A percentile compares a stretch with the other conserved stretches of the same genome.
phyloP scores from a whole-genome alignment of 192 early-diverging fungal species.

The Allomyces javanicus region DNA sequence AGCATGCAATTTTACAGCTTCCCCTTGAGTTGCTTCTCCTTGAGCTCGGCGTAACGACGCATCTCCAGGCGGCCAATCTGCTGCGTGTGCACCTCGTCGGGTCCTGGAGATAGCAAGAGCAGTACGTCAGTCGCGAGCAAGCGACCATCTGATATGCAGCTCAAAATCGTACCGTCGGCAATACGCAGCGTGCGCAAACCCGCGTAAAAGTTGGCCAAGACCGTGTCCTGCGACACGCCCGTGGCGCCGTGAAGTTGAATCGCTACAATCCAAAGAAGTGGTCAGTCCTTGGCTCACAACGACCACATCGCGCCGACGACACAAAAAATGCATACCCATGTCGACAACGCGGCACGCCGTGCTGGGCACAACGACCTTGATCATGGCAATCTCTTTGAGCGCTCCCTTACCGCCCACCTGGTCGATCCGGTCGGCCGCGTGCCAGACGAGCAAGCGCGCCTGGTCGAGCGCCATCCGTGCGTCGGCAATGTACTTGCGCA shows the following conservation, averaged over 20 bases:
- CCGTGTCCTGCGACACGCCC: conserved; percentile 73
- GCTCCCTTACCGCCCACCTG: conserved; percentile 66
- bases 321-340: conserved; percentile 10
- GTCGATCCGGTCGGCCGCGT: conserved; percentile 84
- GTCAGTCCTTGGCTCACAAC: background rate
- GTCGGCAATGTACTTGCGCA: conserved; percentile 57
- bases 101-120: conserved; percentile 16
- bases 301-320: background rate
- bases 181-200: conserved; percentile 61
- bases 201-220: conserved; percentile 66
- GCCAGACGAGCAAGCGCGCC: conserved; percentile 76
- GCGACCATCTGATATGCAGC: background rate
- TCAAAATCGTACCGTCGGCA: conserved; percentile 50
- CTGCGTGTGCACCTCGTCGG: conserved; percentile 74
- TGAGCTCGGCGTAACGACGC: conserved; percentile 23
- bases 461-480: conserved; percentile 83
- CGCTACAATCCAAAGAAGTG: conserved; percentile 12
- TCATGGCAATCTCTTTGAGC: conserved; percentile 89
- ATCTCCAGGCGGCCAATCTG: conserved; percentile 70
- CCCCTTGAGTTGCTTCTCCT: conserved; percentile 4
- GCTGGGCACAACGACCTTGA: conserved; percentile 76
- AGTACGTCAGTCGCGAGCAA: background rate
- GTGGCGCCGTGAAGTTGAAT: conserved; percentile 86
- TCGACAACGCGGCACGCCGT: conserved; percentile 62
- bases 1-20: background rate